Evolutionary conservation across 2,329 filamentous ascomycete species (phyloP).

Genomic region (Acephala macrosclerotiorum): DNA sequence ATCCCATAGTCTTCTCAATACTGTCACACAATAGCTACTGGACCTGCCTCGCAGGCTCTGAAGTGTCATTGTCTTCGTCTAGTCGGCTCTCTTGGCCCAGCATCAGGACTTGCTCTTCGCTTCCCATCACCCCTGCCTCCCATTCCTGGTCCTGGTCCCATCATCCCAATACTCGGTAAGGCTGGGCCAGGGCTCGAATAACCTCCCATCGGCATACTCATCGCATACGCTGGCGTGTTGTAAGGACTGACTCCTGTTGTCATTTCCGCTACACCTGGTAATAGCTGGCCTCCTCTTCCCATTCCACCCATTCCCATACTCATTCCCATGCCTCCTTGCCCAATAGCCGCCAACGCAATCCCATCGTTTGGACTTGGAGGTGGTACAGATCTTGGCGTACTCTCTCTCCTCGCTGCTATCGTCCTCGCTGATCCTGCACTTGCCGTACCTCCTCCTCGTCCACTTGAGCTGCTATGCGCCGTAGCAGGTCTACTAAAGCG

Average conservation of each 20-base stretch:
- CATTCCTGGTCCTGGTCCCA: slow-evolving; percentile 18
- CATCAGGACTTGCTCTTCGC: slow-evolving; percentile 60
- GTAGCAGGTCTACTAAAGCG: slow-evolving; percentile 39
- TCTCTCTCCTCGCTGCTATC: slow-evolving; percentile 44
- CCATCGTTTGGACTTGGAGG: slow-evolving; percentile 49
- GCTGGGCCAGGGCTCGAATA: slow-evolving; percentile 52
- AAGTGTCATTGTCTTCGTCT: slow-evolving; percentile 49
- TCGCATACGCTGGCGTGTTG: slow-evolving; percentile 62
- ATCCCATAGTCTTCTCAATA: slow-evolving; percentile 22
- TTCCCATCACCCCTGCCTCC: slow-evolving; percentile 50
- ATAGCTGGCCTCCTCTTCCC: slow-evolving; percentile 45
- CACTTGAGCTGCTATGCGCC: slow-evolving; percentile 29
- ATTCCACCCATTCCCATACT: slow-evolving; percentile 36
- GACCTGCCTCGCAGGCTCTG: background rate
- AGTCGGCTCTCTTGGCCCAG: slow-evolving; percentile 53
- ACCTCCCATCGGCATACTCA: slow-evolving; percentile 41
- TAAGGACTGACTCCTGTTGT: slow-evolving; percentile 70
- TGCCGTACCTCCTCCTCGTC: slow-evolving; percentile 19
- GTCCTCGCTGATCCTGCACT: slow-evolving; percentile 32
- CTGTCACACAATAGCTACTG: background rate
- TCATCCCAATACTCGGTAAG: slow-evolving; percentile 42
- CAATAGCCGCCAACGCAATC: slow-evolving; percentile 43
- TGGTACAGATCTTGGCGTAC: slow-evolving; percentile 43
- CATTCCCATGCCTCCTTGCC: slow-evolving; percentile 36
- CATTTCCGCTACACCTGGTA: slow-evolving; percentile 69